These are phyloP conservation scores for Pseudopithomyces chartarum DNA, from an alignment of 2,329 filamentous ascomycete genomes.

Conservation along the genomic window DNA sequence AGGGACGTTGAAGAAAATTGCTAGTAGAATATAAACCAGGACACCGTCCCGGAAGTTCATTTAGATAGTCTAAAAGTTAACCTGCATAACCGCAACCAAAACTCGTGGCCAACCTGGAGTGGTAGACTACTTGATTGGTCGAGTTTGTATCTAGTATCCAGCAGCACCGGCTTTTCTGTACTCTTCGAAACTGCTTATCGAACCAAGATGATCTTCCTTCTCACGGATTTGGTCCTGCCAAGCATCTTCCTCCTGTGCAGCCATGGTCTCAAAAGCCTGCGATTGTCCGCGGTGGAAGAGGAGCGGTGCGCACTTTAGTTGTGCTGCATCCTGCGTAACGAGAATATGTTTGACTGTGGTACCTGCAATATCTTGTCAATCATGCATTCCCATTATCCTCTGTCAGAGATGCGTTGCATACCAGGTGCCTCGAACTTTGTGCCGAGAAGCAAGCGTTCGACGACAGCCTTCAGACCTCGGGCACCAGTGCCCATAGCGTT, in stretches of 20 bases:
- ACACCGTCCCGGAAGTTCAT: no score
- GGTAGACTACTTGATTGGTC: not conserved
- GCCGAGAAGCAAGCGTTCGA: constrained; percentile 52
- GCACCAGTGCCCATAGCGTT: constrained; percentile 73
- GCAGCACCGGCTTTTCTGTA: constrained; percentile 49
- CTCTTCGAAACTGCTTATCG: constrained; percentile 50
- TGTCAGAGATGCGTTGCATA: constrained; percentile 14
- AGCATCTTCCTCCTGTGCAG: constrained; percentile 51
- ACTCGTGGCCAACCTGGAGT: no score
- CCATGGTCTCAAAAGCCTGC: constrained; percentile 45
- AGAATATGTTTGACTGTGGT: constrained; percentile 52
- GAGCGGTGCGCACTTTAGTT: constrained; percentile 46
- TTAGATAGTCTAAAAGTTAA: no score
- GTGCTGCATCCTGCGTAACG: constrained; percentile 52
- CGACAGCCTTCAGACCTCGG: constrained; percentile 53
- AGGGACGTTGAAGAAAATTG: no score
- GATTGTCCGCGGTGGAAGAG: constrained; percentile 52
- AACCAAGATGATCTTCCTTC: constrained; percentile 31
- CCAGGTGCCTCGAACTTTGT: constrained; percentile 56
- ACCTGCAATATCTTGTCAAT: constrained; percentile 23
- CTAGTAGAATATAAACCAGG: no score
- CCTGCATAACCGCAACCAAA: no score
- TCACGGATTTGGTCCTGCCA: constrained; percentile 49
- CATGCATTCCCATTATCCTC: not conserved
- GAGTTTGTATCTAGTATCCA: constrained; percentile 21